Percentiles rank a stretch among this genome's conserved stretches.
These are phyloP conservation scores for Phaeotremella skinneri DNA, from an alignment of 768 basidiomycete genomes.

Conservation along the genomic window DNA sequence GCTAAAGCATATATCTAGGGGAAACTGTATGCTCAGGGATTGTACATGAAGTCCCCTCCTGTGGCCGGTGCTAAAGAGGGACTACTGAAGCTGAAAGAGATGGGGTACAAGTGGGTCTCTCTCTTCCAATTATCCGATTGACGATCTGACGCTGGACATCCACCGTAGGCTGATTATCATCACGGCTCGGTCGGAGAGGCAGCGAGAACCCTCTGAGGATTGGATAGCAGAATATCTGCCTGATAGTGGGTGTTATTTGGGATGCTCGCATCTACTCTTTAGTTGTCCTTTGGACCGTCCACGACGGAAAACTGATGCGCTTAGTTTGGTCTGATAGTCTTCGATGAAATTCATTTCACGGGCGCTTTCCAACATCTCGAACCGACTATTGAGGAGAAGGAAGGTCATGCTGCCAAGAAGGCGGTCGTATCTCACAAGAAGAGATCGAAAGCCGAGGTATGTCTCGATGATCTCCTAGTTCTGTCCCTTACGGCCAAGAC, in stretches of 20 bases:
- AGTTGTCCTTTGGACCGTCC: constrained; percentile 1
- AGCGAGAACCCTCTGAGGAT: constrained; percentile 61
- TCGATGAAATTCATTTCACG: constrained; percentile 61
- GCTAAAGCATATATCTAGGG: constrained; percentile 12
- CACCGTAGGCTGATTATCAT: constrained; percentile 62
- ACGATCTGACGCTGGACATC: not conserved
- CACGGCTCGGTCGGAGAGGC: constrained; percentile 65
- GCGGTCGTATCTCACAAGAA: constrained; percentile 54
- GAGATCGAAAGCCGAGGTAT: constrained; percentile 65
- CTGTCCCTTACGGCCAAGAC: not conserved
- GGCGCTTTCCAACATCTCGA: constrained; percentile 61
- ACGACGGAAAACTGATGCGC: no score
- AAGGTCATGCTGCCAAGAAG: constrained; percentile 36
- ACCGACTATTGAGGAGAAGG: constrained; percentile 53
- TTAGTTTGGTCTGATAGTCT: constrained; percentile 36
- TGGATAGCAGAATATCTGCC: constrained; percentile 70
- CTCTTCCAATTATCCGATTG: no score
- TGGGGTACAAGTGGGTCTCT: constrained; percentile 59
- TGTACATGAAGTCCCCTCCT: constrained; percentile 54
- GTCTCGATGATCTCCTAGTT: constrained; percentile 20
- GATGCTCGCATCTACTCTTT: not conserved
- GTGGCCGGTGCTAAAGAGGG: constrained; percentile 66
- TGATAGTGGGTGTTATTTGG: constrained; percentile 51
- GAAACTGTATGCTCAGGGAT: constrained; percentile 33
- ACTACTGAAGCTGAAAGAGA: constrained; percentile 58